Base-by-base conservation (phyloP, 257 asterid genomes). In the Solanum appendiculatum region DNA sequence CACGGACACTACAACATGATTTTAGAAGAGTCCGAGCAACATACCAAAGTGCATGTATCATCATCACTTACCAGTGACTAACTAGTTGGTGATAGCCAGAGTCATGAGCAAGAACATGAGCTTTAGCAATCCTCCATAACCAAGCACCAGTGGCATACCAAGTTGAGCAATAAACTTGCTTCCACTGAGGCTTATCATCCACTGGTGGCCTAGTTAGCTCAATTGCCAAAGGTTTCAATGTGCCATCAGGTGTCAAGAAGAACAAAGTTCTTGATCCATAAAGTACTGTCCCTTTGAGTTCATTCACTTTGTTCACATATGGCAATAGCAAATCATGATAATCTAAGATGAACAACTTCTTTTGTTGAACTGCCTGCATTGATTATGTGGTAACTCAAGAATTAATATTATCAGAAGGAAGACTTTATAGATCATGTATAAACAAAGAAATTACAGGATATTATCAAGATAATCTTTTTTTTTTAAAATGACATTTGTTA, bases 211-310 rank as follows among this genome's bases (percentile, higher is more conserved):
- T 91, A 64, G 94, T 91, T 51, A 96, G 88, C 94, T 96, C 99
- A 64, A 96, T 94, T 9, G 94, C 96, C 40, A 96, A 3, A 12
- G 98, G 95, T 93, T 89, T 90, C 90, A 96, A 88, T 1, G 93
- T 89, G 82, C 91, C 89, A 9, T 40, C 15, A 21, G 93, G 92
- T 29, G 86, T 90, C 89, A 95, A 88, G 91, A 88, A 92, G 90
- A 96, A 95, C 44, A 96, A 13, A 2, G 96, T 89, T 92, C 99
- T 92, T 7, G 99, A 96, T 74, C 95, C 99, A 48, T 96, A 95
- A 1, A 95, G 87, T 39, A 93, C 93, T 21, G 92, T 94, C 54
- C 94, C 96, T 34, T 91, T 27, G 3, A 89, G 88, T 88, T 86
- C 86, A 85, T 98, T 92, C 33, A 96, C 96, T 88, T 90, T 93